A percentile compares a stretch with the other conserved stretches of the same genome.
Evolutionary conservation across 345 rosid genomes (phyloP).

Genomic region (Gynandropsis gynandra): DNA sequence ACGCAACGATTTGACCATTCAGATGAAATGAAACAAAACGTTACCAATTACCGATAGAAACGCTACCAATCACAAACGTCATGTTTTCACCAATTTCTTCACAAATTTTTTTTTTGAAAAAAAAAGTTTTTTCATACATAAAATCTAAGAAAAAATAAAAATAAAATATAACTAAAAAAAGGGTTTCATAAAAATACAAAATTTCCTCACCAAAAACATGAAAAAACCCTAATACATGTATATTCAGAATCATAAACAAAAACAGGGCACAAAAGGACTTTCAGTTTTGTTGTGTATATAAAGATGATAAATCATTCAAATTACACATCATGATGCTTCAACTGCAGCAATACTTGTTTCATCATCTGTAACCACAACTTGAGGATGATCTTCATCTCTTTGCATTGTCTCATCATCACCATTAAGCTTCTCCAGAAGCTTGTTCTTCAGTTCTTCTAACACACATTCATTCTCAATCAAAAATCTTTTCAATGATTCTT

Average conservation of each 20-base stretch:
- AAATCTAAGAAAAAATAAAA: not conserved
- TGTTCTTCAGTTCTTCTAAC: constrained; percentile 52
- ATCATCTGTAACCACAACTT: constrained; percentile 52
- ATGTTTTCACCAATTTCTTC: too few species aligned
- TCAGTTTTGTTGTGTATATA: too few species aligned
- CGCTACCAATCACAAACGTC: too few species aligned
- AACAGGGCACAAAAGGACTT: too few species aligned
- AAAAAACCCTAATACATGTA: not conserved
- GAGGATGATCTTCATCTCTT: constrained; percentile 31
- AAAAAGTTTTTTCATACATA: not conserved
- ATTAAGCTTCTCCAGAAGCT: constrained; percentile 57
- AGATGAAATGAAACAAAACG: too few species aligned
- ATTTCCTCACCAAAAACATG: constrained; percentile 4
- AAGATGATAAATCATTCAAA: not conserved
- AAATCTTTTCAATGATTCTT: constrained; percentile 63
- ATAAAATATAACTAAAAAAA: not conserved
- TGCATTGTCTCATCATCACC: constrained; percentile 21
- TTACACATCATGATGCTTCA: constrained; percentile 36
- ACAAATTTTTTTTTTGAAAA: not conserved
- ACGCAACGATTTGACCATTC: too few species aligned
- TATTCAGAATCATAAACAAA: too few species aligned
- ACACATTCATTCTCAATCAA: constrained; percentile 38
- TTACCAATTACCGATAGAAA: too few species aligned
- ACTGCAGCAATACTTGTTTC: constrained; percentile 39
- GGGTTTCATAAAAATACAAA: constrained; percentile 14